Evolutionary conservation across 2,329 filamentous ascomycete genomes (phyloP).

Genomic region (Colletotrichum musicola): DNA sequence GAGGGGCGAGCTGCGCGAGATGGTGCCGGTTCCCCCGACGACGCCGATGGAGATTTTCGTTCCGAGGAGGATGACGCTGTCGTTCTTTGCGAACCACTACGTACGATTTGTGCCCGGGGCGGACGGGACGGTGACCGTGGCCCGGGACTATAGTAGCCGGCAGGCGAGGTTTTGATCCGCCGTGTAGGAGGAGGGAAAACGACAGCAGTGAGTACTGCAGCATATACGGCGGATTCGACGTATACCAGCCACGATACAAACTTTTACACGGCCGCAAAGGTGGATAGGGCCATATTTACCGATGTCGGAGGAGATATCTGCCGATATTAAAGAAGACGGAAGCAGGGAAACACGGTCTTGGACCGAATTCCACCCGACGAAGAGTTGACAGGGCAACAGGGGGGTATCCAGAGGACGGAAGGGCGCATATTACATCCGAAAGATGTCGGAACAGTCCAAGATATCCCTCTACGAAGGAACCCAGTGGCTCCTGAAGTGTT

Average conservation of each 20-base stretch:
- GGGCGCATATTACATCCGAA: too few relatives aligned
- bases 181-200: not conserved
- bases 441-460: too few relatives aligned
- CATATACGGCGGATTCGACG: not conserved
- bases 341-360: too few relatives aligned
- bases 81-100: constrained; percentile 39
- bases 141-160: constrained; percentile 36
- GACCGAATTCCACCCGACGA: too few relatives aligned
- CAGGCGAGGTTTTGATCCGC: constrained; percentile 32
- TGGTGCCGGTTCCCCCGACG: constrained; percentile 36
- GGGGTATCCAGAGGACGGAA: too few relatives aligned
- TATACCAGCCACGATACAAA: not conserved
- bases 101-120: constrained; percentile 36
- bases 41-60: constrained; percentile 34
- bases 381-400: too few relatives aligned
- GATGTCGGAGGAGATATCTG: too few relatives aligned
- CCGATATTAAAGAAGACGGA: too few relatives aligned
- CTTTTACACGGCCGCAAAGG: too few relatives aligned
- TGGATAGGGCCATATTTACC: too few relatives aligned
- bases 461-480: too few relatives aligned
- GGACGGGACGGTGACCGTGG: constrained; percentile 37
- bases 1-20: constrained; percentile 24
- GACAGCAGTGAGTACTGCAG: not conserved
- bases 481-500: too few relatives aligned
- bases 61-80: constrained; percentile 29